Percentiles rank a stretch among this genome's conserved stretches.
These are phyloP conservation scores for Houttuynia cordata DNA, from an alignment of 164 flowering plant genomes.

Conservation along the genomic window DNA sequence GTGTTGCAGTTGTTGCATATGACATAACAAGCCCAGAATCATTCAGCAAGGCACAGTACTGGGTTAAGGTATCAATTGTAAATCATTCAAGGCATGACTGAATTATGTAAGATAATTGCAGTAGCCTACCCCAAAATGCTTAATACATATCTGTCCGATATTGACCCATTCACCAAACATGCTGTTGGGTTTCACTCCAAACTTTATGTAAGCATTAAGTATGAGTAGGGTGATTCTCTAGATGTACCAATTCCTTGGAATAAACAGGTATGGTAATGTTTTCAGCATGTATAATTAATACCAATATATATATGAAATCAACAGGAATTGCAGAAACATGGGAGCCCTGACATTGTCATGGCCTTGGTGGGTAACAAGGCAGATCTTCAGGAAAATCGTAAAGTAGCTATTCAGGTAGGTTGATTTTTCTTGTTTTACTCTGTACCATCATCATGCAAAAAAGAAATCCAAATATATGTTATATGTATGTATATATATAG, in stretches of 20 bases:
- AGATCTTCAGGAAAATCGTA: slow-evolving; percentile 82
- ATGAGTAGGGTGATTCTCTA: too few relatives aligned
- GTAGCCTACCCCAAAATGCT: neutral
- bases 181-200: neutral
- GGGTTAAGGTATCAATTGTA: slow-evolving; percentile 74
- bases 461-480: neutral
- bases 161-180: neutral
- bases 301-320: neutral
- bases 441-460: neutral
- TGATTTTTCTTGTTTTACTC: neutral
- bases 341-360: slow-evolving; percentile 88
- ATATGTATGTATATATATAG: too few relatives aligned
- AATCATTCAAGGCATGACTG: neutral
- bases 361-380: slow-evolving; percentile 99
- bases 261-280: too few relatives aligned
- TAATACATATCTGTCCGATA: neutral
- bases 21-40: slow-evolving; percentile 90
- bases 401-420: slow-evolving; percentile 69
- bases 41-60: slow-evolving; percentile 84
- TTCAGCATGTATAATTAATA: too few relatives aligned
- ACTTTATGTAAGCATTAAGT: too few relatives aligned
- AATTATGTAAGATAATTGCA: neutral
- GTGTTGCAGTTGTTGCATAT: slow-evolving; percentile 87
- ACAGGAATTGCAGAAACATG: slow-evolving; percentile 96
- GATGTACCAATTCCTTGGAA: too few relatives aligned